Base-by-base conservation (phyloP, 805 yeast species). In the Ogataea chonburiensis region DNA sequence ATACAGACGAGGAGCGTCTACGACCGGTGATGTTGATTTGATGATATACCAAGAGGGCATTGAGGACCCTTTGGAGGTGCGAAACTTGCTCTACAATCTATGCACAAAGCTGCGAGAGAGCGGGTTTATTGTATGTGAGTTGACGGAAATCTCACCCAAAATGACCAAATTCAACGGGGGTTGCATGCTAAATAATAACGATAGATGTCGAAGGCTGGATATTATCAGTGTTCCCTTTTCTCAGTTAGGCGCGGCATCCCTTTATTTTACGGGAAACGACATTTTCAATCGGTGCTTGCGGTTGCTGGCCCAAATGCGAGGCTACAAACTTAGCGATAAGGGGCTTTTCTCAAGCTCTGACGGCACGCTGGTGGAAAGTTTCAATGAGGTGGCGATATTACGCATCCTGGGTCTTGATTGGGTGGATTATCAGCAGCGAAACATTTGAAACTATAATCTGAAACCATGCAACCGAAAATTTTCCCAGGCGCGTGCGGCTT, bases 251-350 rank as follows among this genome's bases (percentile, higher is more conserved):
- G 72, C 77, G 0, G 59, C 73, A 0, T 46, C 67, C 47, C 56
- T 77, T 5, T 76, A 77, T 50, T 77, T 73, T 46, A 73, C 77
- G 0, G 83, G 83, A 0, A 70, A 74, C 45, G 71, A 68, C 38
- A 56, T 63, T 16, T 74, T 76, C 51, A 77, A 76, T 50, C 63
- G 79, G 34, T 50, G 59, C 20, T 47, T 73, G 20, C 56, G 82
- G 21, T 45, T 59, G 19, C 47, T 67, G 18, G 81, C 81, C 0
- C 42, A 39, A 13, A 54, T 60, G 17, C 58, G 61, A 34, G 71
- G 71, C 0, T 40, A 46, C 29, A 48, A 51, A 21, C 37, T 77
- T 35, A 75, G 56, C 42, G 66, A 67, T 17, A 53, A 59, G 15
- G 82, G 81, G 0, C 52, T 77, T 4, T 73, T 47, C 37, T 43